A percentile compares a stretch with the other conserved stretches of the same genome.
phyloP scores from a whole-genome alignment of 140 eudicot genomes.

The Cichorium intybus region DNA sequence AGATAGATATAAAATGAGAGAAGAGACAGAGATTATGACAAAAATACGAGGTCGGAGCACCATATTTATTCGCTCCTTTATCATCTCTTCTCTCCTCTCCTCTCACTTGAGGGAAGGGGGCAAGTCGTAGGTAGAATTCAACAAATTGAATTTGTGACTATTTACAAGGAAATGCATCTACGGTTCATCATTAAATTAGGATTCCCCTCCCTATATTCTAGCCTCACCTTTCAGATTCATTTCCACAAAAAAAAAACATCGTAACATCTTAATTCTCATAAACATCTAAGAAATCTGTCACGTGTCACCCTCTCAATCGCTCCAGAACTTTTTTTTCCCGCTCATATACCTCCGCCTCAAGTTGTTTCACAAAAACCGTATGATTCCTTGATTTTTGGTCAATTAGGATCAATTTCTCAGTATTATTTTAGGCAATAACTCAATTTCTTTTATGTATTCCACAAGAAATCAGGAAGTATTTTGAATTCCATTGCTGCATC shows the following conservation, averaged over 20 bases:
- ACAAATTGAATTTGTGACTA: background rate
- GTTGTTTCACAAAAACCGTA: no score
- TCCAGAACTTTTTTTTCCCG: no score
- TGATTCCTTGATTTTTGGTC: no score
- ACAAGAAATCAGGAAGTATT: no score
- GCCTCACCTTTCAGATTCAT: slow-evolving; percentile 7
- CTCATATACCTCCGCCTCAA: no score
- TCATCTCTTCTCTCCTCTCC: slow-evolving; percentile 38
- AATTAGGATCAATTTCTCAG: no score
- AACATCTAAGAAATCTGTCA: no score
- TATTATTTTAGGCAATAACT: no score
- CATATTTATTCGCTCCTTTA: slow-evolving; percentile 26
- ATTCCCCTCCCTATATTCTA: slow-evolving; percentile 23
- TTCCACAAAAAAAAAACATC: slow-evolving; percentile 6
- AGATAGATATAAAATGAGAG: slow-evolving; percentile 35
- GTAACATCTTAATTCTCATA: no score
- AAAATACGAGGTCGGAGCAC: slow-evolving; percentile 30
- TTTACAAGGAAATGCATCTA: slow-evolving; percentile 9
- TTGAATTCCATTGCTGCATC: no score
- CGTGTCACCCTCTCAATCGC: no score
- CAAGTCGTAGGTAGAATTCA: slow-evolving; percentile 12
- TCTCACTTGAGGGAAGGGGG: slow-evolving; percentile 15
- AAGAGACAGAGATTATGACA: slow-evolving; percentile 37
- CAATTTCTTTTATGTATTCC: no score
- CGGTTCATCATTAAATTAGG: slow-evolving; percentile 22